Base-by-base conservation (phyloP, 306 rosid genomes). In the Begonia fuchsioides region DNA sequence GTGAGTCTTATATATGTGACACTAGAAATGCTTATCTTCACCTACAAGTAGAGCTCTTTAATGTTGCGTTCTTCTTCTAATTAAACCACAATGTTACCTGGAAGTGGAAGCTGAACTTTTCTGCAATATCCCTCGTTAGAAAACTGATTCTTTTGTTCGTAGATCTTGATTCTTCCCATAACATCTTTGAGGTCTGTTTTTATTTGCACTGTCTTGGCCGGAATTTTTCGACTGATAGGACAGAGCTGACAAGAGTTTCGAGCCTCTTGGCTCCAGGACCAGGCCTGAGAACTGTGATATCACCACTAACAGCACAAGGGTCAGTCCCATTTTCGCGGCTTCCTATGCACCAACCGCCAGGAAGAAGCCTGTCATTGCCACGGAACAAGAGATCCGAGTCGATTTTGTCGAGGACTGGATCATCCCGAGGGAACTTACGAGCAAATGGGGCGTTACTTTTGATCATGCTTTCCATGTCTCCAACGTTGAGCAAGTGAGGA, bases 261-360 rank as follows among this genome's bases (percentile, higher is more conserved):
- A 92, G 77, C 49, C 96, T 76, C 61, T 74, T 92, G 10, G 83
- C 74, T 56, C 96, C 98, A 0, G 74, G 66, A 44, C 82, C 61
- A 5, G 98, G 98, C 55, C 90, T 79, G 35, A 92, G 81, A 55
- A 77, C 67, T 10, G 80, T 67, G 14, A 73, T 52, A 54, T 72
- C 50, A 20, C 96, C 93, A 0, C 67, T 16, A 35, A 44, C 74
- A 11, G 76, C 68, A 59, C 98, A 92, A 10, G 98, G 96, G 56
- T 92, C 96, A 4, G 77, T 71, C 12, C 98, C 96, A 0, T 90
- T 92, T 62, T 79, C 80, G 15, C 65, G 68, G 43, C 65, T 70
- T 69, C 98, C 98, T 47, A 77, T 65, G 79, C 98, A 92, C 98
- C 98, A 92, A 19, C 98, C 98, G 39, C 98, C 98, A 0, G 96